Base-by-base conservation (phyloP, 129 eudicot species). In the Rutidosis leptorrhynchoides region DNA sequence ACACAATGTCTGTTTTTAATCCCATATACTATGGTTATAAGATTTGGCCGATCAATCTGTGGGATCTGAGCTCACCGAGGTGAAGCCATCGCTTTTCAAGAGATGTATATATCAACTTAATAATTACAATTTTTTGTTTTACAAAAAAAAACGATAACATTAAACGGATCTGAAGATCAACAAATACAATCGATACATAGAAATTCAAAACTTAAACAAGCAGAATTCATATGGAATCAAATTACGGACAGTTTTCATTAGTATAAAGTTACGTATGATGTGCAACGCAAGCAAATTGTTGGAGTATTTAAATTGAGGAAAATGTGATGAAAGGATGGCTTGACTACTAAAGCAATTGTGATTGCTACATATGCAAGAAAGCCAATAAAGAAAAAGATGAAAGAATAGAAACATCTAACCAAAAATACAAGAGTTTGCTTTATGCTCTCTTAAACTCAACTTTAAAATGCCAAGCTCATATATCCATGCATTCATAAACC, bases 401-500 rank as follows among this genome's bases (percentile, higher is more conserved):
- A 68, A 25, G 80, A 80, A 84, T 48, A 74, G 76, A 80, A 84
- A 73, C 78, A 62, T 27, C 74, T 49, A 68, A 53, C 57, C 42
- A 54, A 63, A 64, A 51, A 65, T 51, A 67, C 48, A 76, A 77
- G 80, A 25, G 48, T 25, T 83, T 87, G 83, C 90, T 87, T 87
- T 87, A 78, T 83, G 75, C 72, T 32, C 74, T 74, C 62, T 62
- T 71, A 63, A 48, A 70, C 77, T 54, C 61, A 66, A 75, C 87
- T 85, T 82, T 84, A 75, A 78, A 78, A 84, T 75, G 75, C 86
- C 82, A 79, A 84, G 84, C 96, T 82, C 95, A 81, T 73, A 51
- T 65, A 82, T 74, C 89, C 77, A 85, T 85, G 85, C 78, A 79
- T 64, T 33, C 64, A 68, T 81, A 74, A 70, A 43, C 54, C 43